Conservation (phyloP, 1,284 basidiomycete species). For the Ustilago crameri region DNA sequence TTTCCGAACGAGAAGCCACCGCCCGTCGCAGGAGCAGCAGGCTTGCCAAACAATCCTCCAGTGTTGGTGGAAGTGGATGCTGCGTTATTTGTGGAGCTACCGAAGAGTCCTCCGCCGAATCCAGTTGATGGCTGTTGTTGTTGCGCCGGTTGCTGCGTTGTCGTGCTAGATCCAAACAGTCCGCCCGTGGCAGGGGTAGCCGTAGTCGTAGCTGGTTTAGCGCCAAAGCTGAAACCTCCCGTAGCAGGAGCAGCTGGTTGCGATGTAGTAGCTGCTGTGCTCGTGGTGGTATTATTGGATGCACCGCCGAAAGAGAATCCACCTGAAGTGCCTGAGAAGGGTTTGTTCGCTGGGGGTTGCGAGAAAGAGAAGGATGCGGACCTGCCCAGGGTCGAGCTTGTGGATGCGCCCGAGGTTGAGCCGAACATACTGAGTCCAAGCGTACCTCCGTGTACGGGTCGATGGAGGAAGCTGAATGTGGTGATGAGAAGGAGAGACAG, state of each 20-base stretch:
- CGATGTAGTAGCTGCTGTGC: conserved; percentile 15
- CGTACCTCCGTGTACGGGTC: neutral
- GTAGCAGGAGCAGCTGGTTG: conserved; percentile 25
- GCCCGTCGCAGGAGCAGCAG: conserved; percentile 11
- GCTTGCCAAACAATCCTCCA: conserved; percentile 42
- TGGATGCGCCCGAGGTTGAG: conserved; percentile 22
- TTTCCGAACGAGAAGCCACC: conserved; percentile 48
- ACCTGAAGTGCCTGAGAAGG: conserved; percentile 46
- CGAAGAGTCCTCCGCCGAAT: conserved; percentile 33
- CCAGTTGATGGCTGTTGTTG: conserved; percentile 28
- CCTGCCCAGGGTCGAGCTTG: conserved; percentile 38
- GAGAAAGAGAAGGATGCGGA: conserved; percentile 54
- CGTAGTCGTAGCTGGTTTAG: conserved; percentile 22
- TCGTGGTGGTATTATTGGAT: conserved; percentile 11
- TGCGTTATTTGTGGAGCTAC: conserved; percentile 13
- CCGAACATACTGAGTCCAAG: conserved; percentile 29
- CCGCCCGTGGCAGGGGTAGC: conserved; percentile 30
- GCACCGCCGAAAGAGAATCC: conserved; percentile 42
- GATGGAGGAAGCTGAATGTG: neutral
- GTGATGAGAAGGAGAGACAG: conserved; percentile 1
- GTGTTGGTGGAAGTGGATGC: conserved; percentile 16
- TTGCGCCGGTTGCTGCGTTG: conserved; percentile 12
- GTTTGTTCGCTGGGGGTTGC: conserved; percentile 46
- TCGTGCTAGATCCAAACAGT: conserved; percentile 29
- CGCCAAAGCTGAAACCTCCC: conserved; percentile 50